Base-by-base conservation (phyloP, 1,284 basidiomycete genomes). In the Malassezia japonica region DNA sequence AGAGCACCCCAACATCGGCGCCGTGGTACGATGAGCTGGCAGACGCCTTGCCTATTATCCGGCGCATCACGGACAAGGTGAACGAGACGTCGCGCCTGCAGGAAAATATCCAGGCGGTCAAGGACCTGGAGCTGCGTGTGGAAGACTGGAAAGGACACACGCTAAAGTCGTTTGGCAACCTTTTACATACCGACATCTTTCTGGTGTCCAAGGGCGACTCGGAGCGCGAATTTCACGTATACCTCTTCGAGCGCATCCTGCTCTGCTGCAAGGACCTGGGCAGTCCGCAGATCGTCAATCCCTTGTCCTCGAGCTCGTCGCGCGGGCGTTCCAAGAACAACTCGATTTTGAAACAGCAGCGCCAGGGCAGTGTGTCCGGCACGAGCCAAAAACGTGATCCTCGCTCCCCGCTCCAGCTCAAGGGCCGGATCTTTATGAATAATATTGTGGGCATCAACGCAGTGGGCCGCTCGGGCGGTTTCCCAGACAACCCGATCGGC, bases 131-230 rank as follows among this genome's bases (percentile, higher is more conserved):
- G 57, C 78, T 78, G 31, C 83, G 94, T 29, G 90, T 99, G 44
- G 90, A 94, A 60, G 92, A 99, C 74, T 99, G 94, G 94, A 98
- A 98, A 74, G 92, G 92, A 6, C 94, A 98, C 75, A 87, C 92
- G 69, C 80, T 95, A 36, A 82, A 83, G 62, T 86, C 87, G 62
- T 98, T 99, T 64, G 94, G 94, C 55, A 82, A 85, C 57, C 82
- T 99, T 39, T 79, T 92, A 31, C 81, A 96, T 20, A 89, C 95
- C 70, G 92, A 96, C 73, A 81, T 89, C 54, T 98, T 98, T 75
- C 83, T 85, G 57, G 94, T 98, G 47, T 90, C 87, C 62, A 99
- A 98, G 76, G 87, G 85, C 56, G 90, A 94, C 57, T 87, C 90
- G 62, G 90, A 96, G 73, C 81, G 92, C 61, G 94, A 98, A 73